These are phyloP conservation scores for Phytophthora pini DNA, from an alignment of 352 stramenopile genomes.

Conservation along the genomic window DNA sequence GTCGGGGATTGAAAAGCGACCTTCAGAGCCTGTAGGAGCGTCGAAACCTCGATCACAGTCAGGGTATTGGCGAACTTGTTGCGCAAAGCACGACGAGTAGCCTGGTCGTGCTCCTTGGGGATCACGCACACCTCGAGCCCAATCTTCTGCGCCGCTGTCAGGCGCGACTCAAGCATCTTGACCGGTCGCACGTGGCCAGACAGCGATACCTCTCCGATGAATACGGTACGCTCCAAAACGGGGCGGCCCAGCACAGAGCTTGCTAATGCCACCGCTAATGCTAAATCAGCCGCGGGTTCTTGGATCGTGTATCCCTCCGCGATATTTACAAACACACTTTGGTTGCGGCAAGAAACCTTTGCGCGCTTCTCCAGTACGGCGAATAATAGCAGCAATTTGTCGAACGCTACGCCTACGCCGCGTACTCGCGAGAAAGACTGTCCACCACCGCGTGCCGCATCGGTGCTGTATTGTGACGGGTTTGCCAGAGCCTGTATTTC, in stretches of 20 bases:
- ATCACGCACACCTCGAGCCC: constrained; percentile 79
- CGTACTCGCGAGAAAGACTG: constrained; percentile 68
- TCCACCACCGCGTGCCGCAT: constrained; percentile 30
- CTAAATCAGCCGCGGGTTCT: constrained; percentile 80
- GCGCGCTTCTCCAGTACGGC: constrained; percentile 96
- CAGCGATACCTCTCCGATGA: constrained; percentile 83
- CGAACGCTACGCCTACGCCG: constrained; percentile 78
- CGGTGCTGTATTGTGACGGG: constrained; percentile 48
- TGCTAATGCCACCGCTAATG: constrained; percentile 75
- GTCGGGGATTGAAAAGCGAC: constrained; percentile 50
- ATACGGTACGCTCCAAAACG: constrained; percentile 63
- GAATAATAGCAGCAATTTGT: constrained; percentile 94
- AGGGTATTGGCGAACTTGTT: constrained; percentile 65
- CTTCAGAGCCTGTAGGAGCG: constrained; percentile 68
- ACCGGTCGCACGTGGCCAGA: constrained; percentile 81
- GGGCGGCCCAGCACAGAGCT: constrained; percentile 69
- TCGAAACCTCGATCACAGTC: constrained; percentile 68
- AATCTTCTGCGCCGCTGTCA: constrained; percentile 84
- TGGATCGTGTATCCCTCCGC: constrained; percentile 86
- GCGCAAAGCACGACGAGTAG: constrained; percentile 48
- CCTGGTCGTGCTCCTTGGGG: constrained; percentile 54
- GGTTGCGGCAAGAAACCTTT: constrained; percentile 72
- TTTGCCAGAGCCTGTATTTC: constrained; percentile 95
- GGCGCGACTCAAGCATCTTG: constrained; percentile 83
- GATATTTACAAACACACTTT: constrained; percentile 89